Base-by-base conservation (phyloP, 2,329 filamentous ascomycete genomes). In the Hymenoscyphus albidus region DNA sequence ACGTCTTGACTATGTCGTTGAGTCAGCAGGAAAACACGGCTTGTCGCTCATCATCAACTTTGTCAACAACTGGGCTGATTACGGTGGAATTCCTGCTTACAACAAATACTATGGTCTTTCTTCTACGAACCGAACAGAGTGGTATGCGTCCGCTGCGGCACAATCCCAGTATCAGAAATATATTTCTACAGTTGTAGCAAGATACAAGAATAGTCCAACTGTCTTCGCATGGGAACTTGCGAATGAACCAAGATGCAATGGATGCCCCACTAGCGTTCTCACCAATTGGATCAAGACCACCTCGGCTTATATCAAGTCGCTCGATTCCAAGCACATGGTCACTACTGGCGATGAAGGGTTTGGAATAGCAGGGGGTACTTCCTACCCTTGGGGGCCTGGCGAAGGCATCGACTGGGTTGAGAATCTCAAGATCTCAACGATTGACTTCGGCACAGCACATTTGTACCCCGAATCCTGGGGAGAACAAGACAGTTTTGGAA, bases 41-140 rank as follows among this genome's bases (percentile, higher is more conserved):
- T 79, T 90, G 69, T 87, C 88, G 74, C 77, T 89, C 5, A 87
- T 90, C 66, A 82, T 88, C 72, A 83, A 85, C 69, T 85, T 89
- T 55, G 85, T 89, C 63, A 90, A 90, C 77, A 85, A 90, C 76
- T 91, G 87, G 87, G 79, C 79, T 57, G 88, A 90, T 71, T 89
- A 88, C 55, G 87, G 87, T 35, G 86, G 87, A 58, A 88, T 88
- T 76, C 74, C 59, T 73, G 73, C 59, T 79, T 82, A 62, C 14
- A 68, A 27, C n/a, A 31, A 35, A 14, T 63, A 40, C 58, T 32
- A 48, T 22, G 18, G 57, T 27, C 35, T 42, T 32, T 55, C 42
- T 39, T 14, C 14, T n/a, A 44, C 57, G 1, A 27, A 57, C 9
- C 54, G 31, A 35, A 44, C 71, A 9, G 77, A 12, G 7, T 90